phyloP scores from a whole-genome alignment of 1,284 basidiomycete species.

The Naganishia liquefaciens region DNA sequence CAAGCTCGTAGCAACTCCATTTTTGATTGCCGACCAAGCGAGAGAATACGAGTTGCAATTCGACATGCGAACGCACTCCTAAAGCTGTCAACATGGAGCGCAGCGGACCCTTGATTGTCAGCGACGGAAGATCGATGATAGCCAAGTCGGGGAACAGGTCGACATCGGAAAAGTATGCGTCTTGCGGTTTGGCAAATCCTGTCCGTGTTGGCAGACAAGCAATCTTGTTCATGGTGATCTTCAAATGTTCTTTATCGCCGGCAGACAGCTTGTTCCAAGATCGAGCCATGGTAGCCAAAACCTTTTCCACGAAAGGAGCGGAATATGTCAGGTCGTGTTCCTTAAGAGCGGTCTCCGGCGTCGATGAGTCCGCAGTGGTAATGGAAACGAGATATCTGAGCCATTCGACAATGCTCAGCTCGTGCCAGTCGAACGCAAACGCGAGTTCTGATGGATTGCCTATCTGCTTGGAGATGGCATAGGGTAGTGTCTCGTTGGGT shows the following conservation, averaged over 20 bases:
- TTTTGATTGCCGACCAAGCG: slow-evolving; percentile 57
- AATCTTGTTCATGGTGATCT: slow-evolving; percentile 62
- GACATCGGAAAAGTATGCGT: slow-evolving; percentile 86
- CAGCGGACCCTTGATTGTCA: slow-evolving; percentile 69
- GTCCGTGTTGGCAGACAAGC: slow-evolving; percentile 80
- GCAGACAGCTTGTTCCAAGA: slow-evolving; percentile 73
- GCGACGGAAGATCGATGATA: slow-evolving; percentile 74
- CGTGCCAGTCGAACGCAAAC: slow-evolving; percentile 73
- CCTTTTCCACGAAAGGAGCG: slow-evolving; percentile 76
- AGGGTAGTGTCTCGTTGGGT: slow-evolving; percentile 74
- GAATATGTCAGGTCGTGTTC: slow-evolving; percentile 71
- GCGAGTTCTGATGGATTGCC: slow-evolving; percentile 60
- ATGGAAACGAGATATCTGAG: slow-evolving; percentile 60
- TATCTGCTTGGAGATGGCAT: slow-evolving; percentile 61
- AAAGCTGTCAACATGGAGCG: slow-evolving; percentile 76
- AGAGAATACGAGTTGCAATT: slow-evolving; percentile 82
- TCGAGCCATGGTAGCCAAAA: slow-evolving; percentile 70
- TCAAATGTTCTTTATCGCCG: slow-evolving; percentile 63
- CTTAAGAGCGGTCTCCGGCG: slow-evolving; percentile 38
- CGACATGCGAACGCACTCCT: slow-evolving; percentile 88
- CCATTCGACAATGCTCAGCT: slow-evolving; percentile 78
- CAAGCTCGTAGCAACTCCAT: slow-evolving; percentile 58
- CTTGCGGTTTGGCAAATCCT: slow-evolving; percentile 71
- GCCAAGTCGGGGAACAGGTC: slow-evolving; percentile 86
- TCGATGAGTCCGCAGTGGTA: slow-evolving; percentile 55